Evolutionary conservation across 805 yeast genomes (phyloP), one percentile per base, ranked within the genome.

Genomic region (Ogataea polymorpha): DNA sequence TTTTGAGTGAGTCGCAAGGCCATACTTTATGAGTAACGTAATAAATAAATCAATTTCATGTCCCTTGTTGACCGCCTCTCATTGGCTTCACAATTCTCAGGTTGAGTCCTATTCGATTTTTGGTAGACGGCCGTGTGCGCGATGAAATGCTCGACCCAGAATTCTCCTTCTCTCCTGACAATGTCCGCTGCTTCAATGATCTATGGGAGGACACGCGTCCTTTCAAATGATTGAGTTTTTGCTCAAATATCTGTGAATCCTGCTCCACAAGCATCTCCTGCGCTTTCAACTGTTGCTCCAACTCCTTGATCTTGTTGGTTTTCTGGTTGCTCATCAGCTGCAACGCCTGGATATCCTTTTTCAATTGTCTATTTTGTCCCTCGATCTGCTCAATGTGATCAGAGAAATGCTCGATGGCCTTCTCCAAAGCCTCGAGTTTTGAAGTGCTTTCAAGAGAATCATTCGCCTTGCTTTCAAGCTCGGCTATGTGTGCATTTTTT

Each of bases 311-410:
- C 35, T 83, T 70, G 38, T 68, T 70, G 44, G 75, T 76, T 40
- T 87, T 71, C 13, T 77, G 63, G 14, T 75, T 80, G 23, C 82
- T 72, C 44, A 82, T 70, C 46, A 75, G 71, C 43, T 77, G 77
- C 28, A 78, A 67, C 4, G 79, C 66, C 20, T 67, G 66, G 14
- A 82, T 64, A 49, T 82, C 87, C 49, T 71, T 76, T 37, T 75
- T 68, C 24, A 84, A 61, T 36, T 73, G 66, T 23, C 69, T 62
- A 55, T 84, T 84, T 54, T 80, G 82, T n/a, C 68, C 59, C 45
- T 80, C 82, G 23, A 82, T 72, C 45, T 82, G 85, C 37, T 70
- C 70, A 40, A 83, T 70, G 41, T 80, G 80, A n/a, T 65, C 67
- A 14, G 75, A 70, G 46, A 84, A 70, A 45, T 72, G 80, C 32